Conservation (phyloP, 2,329 filamentous ascomycete species). For the Stagonosporopsis chrysanthemi region DNA sequence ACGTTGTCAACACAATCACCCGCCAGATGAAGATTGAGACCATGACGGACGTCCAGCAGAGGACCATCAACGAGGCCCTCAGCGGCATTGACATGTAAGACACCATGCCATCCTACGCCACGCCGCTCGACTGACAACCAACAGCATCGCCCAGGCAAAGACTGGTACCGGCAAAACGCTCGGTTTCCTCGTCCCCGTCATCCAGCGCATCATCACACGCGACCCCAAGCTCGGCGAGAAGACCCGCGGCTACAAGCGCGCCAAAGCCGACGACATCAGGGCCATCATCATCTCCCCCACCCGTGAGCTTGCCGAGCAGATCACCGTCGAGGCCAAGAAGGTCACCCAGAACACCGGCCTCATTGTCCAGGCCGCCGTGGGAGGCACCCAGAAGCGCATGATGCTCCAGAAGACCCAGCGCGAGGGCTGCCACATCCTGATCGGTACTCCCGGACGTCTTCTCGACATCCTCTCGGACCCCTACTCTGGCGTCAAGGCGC, state of each 20-base stretch:
- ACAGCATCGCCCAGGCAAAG: conserved; percentile 82
- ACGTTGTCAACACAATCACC: conserved; percentile 73
- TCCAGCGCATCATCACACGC: conserved; percentile 77
- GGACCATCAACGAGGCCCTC: conserved; percentile 81
- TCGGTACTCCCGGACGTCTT: conserved; percentile 89
- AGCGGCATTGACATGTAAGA: conserved; percentile 82
- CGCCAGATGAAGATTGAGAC: conserved; percentile 75
- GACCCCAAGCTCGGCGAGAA: conserved; percentile 67
- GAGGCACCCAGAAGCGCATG: conserved; percentile 79
- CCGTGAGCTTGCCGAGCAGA: conserved; percentile 70
- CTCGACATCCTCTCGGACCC: conserved; percentile 79
- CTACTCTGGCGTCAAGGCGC: conserved; percentile 68
- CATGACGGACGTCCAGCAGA: conserved; percentile 92
- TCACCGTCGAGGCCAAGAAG: conserved; percentile 74
- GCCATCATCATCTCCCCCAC: conserved; percentile 69
- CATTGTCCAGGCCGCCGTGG: conserved; percentile 80
- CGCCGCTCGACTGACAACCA: conserved; percentile 21
- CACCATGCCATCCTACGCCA: neutral
- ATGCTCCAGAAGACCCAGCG: conserved; percentile 73
- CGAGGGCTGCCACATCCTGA: conserved; percentile 84
- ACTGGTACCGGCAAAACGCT: conserved; percentile 97
- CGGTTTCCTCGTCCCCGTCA: conserved; percentile 85
- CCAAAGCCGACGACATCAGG: conserved; percentile 61
- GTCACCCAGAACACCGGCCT: conserved; percentile 72
- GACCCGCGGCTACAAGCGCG: conserved; percentile 51